Percentiles rank a stretch among this genome's conserved stretches.
Evolutionary conservation across 352 stramenopile species (phyloP).

Genomic region (Stramenopiles sp.): DNA sequence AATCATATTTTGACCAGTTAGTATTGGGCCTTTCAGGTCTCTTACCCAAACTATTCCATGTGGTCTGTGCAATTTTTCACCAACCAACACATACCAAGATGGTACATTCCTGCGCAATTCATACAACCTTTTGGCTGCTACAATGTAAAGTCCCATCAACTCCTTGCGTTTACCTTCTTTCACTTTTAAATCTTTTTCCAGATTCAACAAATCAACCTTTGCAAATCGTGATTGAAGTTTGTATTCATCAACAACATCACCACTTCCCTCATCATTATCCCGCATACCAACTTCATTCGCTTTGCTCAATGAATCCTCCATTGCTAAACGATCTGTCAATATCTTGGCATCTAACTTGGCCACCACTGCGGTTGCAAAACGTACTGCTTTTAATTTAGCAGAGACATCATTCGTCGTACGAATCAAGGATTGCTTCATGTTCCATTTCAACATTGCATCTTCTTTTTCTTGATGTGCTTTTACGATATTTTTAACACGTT

Average conservation of each 20-base stretch:
- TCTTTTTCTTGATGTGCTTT: not conserved
- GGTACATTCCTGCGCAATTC: slow-evolving; percentile 12
- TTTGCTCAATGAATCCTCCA: slow-evolving; percentile 3
- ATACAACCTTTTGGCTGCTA: not conserved
- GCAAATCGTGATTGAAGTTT: not conserved
- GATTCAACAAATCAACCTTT: not conserved
- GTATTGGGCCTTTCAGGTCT: not conserved
- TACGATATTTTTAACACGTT: not conserved
- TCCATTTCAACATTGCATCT: slow-evolving; percentile 11
- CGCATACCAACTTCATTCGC: not conserved
- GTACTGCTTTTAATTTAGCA: not conserved
- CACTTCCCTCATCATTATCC: not conserved
- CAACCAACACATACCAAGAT: not conserved
- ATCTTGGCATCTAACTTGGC: not conserved
- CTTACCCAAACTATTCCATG: not conserved
- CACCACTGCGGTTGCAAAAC: slow-evolving; percentile 4
- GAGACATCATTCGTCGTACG: not conserved
- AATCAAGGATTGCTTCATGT: not conserved
- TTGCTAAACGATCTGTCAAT: not conserved
- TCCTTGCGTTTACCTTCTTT: not conserved
- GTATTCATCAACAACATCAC: not conserved
- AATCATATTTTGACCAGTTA: slow-evolving; percentile 1
- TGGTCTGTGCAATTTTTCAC: not conserved
- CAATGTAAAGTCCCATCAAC: not conserved
- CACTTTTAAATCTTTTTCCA: slow-evolving; percentile 11